Percentiles rank a stretch among this genome's conserved stretches.
These are phyloP conservation scores for Dryadomyces quercus-mongolicae DNA, from an alignment of 2,329 filamentous ascomycete species.

Conservation along the genomic window DNA sequence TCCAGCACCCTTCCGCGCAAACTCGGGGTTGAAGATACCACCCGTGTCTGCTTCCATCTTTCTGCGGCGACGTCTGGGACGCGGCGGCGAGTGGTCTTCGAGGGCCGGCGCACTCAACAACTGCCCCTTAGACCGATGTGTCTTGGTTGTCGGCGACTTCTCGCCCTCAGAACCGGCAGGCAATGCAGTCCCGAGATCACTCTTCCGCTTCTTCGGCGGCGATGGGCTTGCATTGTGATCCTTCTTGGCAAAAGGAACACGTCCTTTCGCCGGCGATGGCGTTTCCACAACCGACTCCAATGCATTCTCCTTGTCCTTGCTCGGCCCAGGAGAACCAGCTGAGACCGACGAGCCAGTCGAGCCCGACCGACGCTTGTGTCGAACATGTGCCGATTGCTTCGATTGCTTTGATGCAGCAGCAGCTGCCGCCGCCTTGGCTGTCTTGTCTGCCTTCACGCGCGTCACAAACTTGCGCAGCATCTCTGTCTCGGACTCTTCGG, in stretches of 20 bases:
- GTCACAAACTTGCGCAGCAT: constrained; percentile 23
- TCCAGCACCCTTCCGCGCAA: constrained; percentile 1
- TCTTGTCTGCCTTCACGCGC: constrained; percentile 21
- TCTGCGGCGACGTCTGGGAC: constrained; percentile 18
- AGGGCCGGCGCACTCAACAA: constrained; percentile 15
- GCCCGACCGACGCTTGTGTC: constrained; percentile 16
- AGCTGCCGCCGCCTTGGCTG: constrained; percentile 18
- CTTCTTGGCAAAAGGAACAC: constrained; percentile 21
- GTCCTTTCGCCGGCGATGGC: constrained; percentile 5
- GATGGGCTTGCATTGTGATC: constrained; percentile 25
- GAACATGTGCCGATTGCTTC: neutral
- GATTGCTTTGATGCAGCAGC: constrained; percentile 12
- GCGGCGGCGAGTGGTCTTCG: constrained; percentile 15
- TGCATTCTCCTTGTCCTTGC: constrained; percentile 3
- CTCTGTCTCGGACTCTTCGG: constrained; percentile 21
- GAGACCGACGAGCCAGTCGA: constrained; percentile 16
- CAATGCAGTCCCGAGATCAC: constrained; percentile 6
- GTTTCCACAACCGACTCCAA: neutral
- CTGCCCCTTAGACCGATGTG: constrained; percentile 3
- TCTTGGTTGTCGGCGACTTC: neutral
- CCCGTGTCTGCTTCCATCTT: constrained; percentile 17
- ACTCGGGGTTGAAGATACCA: constrained; percentile 16
- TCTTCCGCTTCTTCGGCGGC: constrained; percentile 26
- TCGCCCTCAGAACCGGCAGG: neutral
- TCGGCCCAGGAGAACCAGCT: constrained; percentile 18